A percentile compares a stretch with the other conserved stretches of the same genome.
phyloP scores from a whole-genome alignment of 768 basidiomycete species.

The Pleurotus giganteus region DNA sequence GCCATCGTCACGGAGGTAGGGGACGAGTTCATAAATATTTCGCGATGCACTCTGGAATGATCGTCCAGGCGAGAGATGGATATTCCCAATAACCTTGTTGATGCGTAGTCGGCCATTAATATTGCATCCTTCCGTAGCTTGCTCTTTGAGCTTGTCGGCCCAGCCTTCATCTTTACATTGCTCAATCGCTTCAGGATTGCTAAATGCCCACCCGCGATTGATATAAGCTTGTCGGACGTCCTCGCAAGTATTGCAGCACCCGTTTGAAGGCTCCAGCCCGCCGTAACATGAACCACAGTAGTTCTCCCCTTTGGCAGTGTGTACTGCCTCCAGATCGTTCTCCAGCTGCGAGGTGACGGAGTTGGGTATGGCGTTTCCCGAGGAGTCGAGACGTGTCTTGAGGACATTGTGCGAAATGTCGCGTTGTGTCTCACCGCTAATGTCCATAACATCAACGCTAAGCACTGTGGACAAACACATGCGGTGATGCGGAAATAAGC shows the following conservation, averaged over 20 bases:
- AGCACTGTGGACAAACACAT: constrained; percentile 56
- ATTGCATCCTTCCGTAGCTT: constrained; percentile 93
- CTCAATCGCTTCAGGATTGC: constrained; percentile 85
- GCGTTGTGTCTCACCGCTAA: constrained; percentile 91
- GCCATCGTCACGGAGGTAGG: constrained; percentile 86
- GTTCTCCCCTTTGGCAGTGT: constrained; percentile 50
- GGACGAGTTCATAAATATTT: constrained; percentile 86
- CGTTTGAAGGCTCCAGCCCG: constrained; percentile 66
- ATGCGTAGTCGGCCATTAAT: constrained; percentile 88
- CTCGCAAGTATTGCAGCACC: constrained; percentile 97
- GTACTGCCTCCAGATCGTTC: constrained; percentile 85
- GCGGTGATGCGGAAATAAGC: not conserved
- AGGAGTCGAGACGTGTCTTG: constrained; percentile 71
- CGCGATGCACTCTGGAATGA: constrained; percentile 88
- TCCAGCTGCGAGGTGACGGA: constrained; percentile 61
- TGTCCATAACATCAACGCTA: constrained; percentile 97
- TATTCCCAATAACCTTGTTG: constrained; percentile 96
- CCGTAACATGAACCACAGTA: constrained; percentile 99
- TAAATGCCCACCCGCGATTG: constrained; percentile 93
- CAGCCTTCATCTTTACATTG: constrained; percentile 97
- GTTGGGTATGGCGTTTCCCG: constrained; percentile 58
- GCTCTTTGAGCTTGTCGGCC: constrained; percentile 90
- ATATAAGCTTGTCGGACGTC: constrained; percentile 90
- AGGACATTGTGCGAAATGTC: constrained; percentile 87
- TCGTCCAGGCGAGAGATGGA: constrained; percentile 91